These are phyloP conservation scores for Beauveria rudraprayagi DNA, from an alignment of 2,329 filamentous ascomycete genomes.

Conservation along the genomic window DNA sequence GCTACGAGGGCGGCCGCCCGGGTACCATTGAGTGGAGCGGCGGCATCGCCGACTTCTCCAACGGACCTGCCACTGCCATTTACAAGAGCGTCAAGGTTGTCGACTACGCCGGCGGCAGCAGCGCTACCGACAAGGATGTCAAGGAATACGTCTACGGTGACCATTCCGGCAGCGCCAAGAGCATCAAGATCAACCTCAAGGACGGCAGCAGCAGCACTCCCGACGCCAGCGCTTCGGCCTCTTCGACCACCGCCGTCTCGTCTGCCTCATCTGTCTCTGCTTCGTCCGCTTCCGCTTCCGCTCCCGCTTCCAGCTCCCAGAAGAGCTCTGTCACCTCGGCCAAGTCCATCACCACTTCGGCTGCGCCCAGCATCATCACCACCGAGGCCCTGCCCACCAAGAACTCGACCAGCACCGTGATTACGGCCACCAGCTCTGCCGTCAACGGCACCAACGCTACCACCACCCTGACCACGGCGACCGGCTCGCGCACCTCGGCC, in stretches of 20 bases:
- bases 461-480: conserved; percentile 16
- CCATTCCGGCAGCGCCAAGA: conserved; percentile 39
- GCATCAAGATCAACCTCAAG: conserved; percentile 38
- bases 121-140: conserved; percentile 29
- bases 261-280: neutral
- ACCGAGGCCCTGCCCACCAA: conserved; percentile 13
- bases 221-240: conserved; percentile 15
- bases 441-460: conserved; percentile 13
- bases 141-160: conserved; percentile 47
- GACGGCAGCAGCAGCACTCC: conserved; percentile 23
- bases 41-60: conserved; percentile 49
- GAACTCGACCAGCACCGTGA: conserved; percentile 5
- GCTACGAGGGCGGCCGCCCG: conserved; percentile 46
- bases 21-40: conserved; percentile 69
- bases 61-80: conserved; percentile 46
- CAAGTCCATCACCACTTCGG: conserved; percentile 14
- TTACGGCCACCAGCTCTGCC: conserved; percentile 10
- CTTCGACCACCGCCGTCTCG: neutral
- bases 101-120: conserved; percentile 45
- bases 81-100: conserved; percentile 48
- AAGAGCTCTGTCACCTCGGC: conserved; percentile 14
- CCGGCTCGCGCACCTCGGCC: conserved; percentile 12
- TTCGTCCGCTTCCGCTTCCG: neutral
- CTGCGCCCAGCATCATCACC: conserved; percentile 18
- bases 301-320: neutral